These are phyloP conservation scores for Suzukiozyma palmioleophila DNA, from an alignment of 1,139 yeast genomes.

Conservation along the genomic window DNA sequence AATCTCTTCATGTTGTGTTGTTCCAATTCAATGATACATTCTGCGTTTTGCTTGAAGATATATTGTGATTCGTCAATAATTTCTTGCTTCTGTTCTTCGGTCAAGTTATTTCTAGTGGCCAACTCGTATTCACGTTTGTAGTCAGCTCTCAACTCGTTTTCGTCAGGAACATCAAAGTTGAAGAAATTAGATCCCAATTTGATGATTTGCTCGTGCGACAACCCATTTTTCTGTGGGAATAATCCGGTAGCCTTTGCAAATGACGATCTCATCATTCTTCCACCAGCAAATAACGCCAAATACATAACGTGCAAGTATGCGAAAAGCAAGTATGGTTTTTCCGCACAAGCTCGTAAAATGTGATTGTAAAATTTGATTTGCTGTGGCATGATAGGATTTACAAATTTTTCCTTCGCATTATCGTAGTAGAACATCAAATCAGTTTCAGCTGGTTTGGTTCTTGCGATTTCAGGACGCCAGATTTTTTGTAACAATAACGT, in stretches of 20 bases:
- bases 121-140: conserved; percentile 78
- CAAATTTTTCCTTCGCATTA: conserved; percentile 50
- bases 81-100: conserved; percentile 67
- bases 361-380: conserved; percentile 63
- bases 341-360: conserved; percentile 48
- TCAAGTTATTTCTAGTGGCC: conserved; percentile 61
- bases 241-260: conserved; percentile 64
- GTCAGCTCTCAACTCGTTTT: conserved; percentile 54
- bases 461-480: conserved; percentile 70
- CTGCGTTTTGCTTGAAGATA: conserved; percentile 60
- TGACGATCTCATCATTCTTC: conserved; percentile 65
- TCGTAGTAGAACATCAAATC: conserved; percentile 69
- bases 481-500: conserved; percentile 44
- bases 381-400: conserved; percentile 51
- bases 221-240: conserved; percentile 68
- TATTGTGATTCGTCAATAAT: conserved; percentile 65
- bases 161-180: conserved; percentile 67
- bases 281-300: conserved; percentile 85
- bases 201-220: conserved; percentile 58
- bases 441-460: conserved; percentile 52
- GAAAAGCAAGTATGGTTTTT: conserved; percentile 65
- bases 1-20: conserved; percentile 55
- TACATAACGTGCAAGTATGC: conserved; percentile 90
- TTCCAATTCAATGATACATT: conserved; percentile 63
- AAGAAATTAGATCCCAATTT: conserved; percentile 66